Evolutionary conservation across 768 basidiomycete genomes (phyloP).

Genomic region (Russula sp.): DNA sequence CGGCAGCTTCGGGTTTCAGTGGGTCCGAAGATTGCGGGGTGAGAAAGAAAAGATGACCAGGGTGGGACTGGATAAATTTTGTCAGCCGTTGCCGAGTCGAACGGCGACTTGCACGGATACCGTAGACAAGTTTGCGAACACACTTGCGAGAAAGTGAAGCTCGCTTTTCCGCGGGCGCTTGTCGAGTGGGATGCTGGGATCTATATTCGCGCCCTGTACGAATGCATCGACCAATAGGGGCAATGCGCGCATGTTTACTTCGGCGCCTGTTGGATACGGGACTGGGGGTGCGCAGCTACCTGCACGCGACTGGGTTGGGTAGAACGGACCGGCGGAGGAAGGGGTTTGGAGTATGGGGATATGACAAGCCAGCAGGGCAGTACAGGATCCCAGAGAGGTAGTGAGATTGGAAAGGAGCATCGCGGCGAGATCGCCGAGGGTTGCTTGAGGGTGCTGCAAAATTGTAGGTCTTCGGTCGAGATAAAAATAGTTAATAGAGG

Average conservation of each 20-base stretch:
- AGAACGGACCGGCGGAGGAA: conserved; percentile 53
- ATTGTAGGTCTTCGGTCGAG: conserved; percentile 8
- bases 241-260: conserved; percentile 58
- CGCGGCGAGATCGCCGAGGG: conserved; percentile 90
- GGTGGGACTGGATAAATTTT: conserved; percentile 53
- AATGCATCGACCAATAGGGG: conserved; percentile 90
- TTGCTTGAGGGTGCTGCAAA: conserved; percentile 58
- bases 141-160: conserved; percentile 88
- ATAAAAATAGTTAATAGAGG: conserved; percentile 2
- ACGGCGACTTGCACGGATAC: conserved; percentile 44
- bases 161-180: conserved; percentile 65
- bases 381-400: conserved; percentile 64
- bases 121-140: conserved; percentile 86
- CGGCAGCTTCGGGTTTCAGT: conserved; percentile 44
- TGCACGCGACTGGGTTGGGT: conserved; percentile 73
- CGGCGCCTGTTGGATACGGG: conserved; percentile 59
- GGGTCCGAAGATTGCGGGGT: conserved; percentile 58
- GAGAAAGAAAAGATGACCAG: conserved; percentile 78
- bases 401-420: conserved; percentile 97
- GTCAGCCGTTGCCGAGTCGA: not conserved
- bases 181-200: conserved; percentile 47
- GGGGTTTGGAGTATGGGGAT: conserved; percentile 58
- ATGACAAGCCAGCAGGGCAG: conserved; percentile 58
- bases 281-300: conserved; percentile 75
- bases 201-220: conserved; percentile 62